Conservation (phyloP, 441 rosid genomes). For the Euphorbia schlechtendalii region DNA sequence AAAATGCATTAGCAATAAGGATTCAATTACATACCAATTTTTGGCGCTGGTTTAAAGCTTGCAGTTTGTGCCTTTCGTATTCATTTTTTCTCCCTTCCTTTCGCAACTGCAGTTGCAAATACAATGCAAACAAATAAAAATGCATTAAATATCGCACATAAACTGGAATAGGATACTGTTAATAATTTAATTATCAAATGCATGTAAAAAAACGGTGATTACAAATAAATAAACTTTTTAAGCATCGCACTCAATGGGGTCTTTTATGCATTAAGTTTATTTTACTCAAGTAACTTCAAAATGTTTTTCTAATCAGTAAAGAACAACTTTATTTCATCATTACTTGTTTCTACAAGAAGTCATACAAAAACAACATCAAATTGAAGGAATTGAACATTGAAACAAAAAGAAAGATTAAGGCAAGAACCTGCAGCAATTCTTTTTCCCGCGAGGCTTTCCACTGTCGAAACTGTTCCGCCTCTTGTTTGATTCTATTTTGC, state of each 20-base stretch:
- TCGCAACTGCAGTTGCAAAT: conserved; percentile 50
- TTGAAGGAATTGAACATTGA: conserved; percentile 6
- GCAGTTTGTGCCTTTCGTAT: conserved; percentile 96
- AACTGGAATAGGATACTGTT: background rate
- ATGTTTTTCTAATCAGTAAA: conserved; percentile 1
- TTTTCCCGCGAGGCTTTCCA: conserved; percentile 94
- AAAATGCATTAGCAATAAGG: background rate
- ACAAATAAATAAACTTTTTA: background rate
- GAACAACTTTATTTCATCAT: background rate
- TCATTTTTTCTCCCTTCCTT: conserved; percentile 97
- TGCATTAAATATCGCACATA: background rate
- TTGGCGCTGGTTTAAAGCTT: conserved; percentile 95
- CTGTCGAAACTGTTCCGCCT: conserved; percentile 84
- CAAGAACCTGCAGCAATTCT: conserved; percentile 76
- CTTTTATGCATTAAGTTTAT: background rate
- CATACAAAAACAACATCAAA: conserved; percentile 2
- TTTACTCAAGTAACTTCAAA: background rate
- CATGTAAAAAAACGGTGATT: background rate
- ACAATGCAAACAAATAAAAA: conserved; percentile 10
- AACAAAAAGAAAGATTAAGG: conserved; percentile 2
- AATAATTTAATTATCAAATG: background rate
- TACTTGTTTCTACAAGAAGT: conserved; percentile 10
- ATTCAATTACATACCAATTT: conserved; percentile 60
- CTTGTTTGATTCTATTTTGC: conserved; percentile 88
- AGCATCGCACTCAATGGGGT: background rate